Evolutionary conservation across 768 basidiomycete species (phyloP).

Genomic region (Boletales sp.): DNA sequence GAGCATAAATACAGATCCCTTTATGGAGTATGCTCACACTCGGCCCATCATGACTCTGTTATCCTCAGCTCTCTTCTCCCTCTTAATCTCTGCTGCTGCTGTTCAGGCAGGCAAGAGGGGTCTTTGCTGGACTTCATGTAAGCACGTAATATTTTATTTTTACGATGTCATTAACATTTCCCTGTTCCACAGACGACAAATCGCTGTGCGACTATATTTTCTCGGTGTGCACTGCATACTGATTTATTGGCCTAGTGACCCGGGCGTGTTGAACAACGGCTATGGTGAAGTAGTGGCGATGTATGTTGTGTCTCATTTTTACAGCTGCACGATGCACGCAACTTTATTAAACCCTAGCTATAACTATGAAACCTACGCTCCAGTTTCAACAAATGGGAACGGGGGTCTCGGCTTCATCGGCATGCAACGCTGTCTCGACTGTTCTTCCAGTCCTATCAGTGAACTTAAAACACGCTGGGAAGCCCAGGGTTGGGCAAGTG

Average conservation of each 20-base stretch:
- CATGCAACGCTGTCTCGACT: slow-evolving; percentile 38
- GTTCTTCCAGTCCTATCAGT: slow-evolving; percentile 34
- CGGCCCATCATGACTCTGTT: slow-evolving; percentile 13
- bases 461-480: slow-evolving; percentile 32
- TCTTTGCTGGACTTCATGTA: slow-evolving; percentile 36
- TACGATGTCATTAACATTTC: not conserved
- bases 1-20: slow-evolving; percentile 9
- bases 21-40: not conserved
- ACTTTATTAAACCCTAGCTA: slow-evolving; percentile 20
- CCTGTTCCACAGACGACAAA: slow-evolving; percentile 18
- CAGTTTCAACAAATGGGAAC: slow-evolving; percentile 32
- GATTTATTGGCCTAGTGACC: slow-evolving; percentile 18
- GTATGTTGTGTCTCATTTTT: slow-evolving; percentile 13
- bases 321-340: no score
- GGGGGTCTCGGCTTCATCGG: slow-evolving; percentile 38
- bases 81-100: slow-evolving; percentile 14
- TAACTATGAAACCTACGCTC: slow-evolving; percentile 36
- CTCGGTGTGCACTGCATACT: no score
- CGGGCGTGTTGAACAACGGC: slow-evolving; percentile 32
- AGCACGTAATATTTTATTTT: not conserved
- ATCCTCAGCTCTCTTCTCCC: slow-evolving; percentile 10
- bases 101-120: slow-evolving; percentile 37
- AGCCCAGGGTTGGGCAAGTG: slow-evolving; percentile 31
- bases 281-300: slow-evolving; percentile 33
- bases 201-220: slow-evolving; percentile 24